phyloP scores from a whole-genome alignment of 2,329 filamentous ascomycete species.

The Venturia nashicola region DNA sequence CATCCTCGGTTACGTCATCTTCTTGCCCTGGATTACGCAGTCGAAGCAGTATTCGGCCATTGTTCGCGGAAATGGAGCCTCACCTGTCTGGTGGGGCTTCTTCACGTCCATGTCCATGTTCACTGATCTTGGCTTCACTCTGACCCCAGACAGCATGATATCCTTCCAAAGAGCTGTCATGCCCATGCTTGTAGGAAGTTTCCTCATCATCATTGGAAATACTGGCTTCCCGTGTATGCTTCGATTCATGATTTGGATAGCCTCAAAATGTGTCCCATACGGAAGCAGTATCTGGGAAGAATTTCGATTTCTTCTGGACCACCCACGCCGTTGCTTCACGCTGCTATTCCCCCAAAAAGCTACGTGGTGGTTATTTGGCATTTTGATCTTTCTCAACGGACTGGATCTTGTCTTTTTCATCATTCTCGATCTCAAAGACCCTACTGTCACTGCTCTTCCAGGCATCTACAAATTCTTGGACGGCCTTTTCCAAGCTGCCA shows the following conservation, averaged over 20 bases:
- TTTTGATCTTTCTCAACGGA: slow-evolving; percentile 69
- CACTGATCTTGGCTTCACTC: slow-evolving; percentile 86
- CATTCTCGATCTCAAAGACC: slow-evolving; percentile 71
- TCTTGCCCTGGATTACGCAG: slow-evolving; percentile 70
- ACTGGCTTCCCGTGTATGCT: slow-evolving; percentile 94
- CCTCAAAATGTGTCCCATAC: slow-evolving; percentile 53
- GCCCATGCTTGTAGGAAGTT: slow-evolving; percentile 64
- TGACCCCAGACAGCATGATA: slow-evolving; percentile 89
- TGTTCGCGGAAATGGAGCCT: slow-evolving; percentile 50
- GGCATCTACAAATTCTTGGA: slow-evolving; percentile 67
- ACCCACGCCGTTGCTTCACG: slow-evolving; percentile 92
- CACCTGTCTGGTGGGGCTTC: slow-evolving; percentile 78
- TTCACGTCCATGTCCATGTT: slow-evolving; percentile 83
- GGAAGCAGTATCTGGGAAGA: slow-evolving; percentile 75
- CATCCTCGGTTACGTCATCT: slow-evolving; percentile 57
- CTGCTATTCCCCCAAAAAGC: slow-evolving; percentile 80
- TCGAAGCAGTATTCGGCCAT: slow-evolving; percentile 50
- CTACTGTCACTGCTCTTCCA: slow-evolving; percentile 54
- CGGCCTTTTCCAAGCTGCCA: slow-evolving; percentile 79
- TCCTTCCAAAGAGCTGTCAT: slow-evolving; percentile 71
- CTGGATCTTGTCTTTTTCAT: slow-evolving; percentile 86
- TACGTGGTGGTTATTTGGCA: slow-evolving; percentile 92
- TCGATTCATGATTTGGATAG: slow-evolving; percentile 79
- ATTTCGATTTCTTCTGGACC: slow-evolving; percentile 78
- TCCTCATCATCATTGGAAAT: slow-evolving; percentile 88